Base-by-base conservation (phyloP, 2,329 filamentous ascomycete species). In the Monosporascus sp. region DNA sequence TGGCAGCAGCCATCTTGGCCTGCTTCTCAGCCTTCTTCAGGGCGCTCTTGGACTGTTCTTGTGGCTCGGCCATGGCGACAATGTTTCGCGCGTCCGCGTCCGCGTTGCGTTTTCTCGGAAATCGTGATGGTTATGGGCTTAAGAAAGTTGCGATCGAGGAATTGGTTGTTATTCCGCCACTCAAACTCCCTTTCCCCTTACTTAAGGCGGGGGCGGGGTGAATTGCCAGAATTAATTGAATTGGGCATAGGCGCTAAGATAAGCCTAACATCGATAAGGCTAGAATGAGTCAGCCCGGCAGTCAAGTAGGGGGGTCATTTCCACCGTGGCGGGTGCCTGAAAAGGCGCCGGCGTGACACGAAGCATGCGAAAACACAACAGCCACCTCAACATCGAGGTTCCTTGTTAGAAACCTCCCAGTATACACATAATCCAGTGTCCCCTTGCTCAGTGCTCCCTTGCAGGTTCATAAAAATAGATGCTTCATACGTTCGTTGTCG, bases 21-120 rank as follows among this genome's bases (percentile, higher is more conserved):
- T 81, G 76, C 75, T 86, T 86, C 72, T 85, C 82, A 49, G 82
- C 82, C 76, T 85, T 85, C 71, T 86, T 86, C 66, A 81, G 69
- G 61, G 82, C 82, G 69, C 80, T 84, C 76, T 86, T 86, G 61
- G 82, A 85, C 53, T 73, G 75, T 56, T 73, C 72, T n/a, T 52
- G 49, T 46, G 43, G 14, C 11, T 46, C 43, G 2, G 43, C 43
- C 43, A 46, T 46, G 24, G n/a, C 34, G 50, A 34, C 38, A n/a
- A 44, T 48, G 8, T 24, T 46, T 37, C 24, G 43, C 43, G 24
- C 26, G 24, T 41, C 38, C 38, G 38, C 17, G 5, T 19, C 17
- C 19, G 38, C 17, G 19, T 47, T 64, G 24, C 19, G 49, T 59
- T 9, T 61, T 51, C 52, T 67, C 64, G 53, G 61, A 61, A 62